phyloP scores from a whole-genome alignment of 108 stramenopile genomes.

The Aureococcus anophagefferens region DNA sequence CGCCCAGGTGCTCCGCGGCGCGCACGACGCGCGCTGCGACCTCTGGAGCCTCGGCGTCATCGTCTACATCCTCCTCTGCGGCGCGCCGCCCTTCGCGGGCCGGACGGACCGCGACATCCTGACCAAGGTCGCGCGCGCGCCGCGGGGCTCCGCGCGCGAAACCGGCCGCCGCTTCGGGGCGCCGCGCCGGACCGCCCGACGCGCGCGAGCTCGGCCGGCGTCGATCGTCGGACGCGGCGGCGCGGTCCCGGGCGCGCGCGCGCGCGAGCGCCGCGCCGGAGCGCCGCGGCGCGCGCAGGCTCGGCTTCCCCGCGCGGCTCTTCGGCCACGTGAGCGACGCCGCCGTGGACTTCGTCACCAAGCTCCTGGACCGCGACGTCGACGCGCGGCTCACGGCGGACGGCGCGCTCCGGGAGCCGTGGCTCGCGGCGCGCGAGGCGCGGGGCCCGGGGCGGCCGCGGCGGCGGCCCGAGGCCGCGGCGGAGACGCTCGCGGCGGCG shows the following conservation, averaged over 20 bases:
- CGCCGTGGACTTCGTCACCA: neutral
- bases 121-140: neutral
- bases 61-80: conserved; percentile 52
- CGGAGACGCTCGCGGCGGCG: too few relatives aligned
- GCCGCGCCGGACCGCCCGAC: too few relatives aligned
- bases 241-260: too few relatives aligned
- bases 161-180: too few relatives aligned
- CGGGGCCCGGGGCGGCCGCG: too few relatives aligned
- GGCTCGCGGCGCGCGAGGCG: neutral
- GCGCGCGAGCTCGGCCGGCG: too few relatives aligned
- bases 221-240: too few relatives aligned
- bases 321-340: neutral
- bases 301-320: neutral
- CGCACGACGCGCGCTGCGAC: conserved; percentile 28
- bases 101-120: neutral
- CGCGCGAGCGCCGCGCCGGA: too few relatives aligned
- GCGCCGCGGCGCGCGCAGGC: too few relatives aligned
- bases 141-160: too few relatives aligned
- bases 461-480: too few relatives aligned
- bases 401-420: neutral
- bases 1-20: neutral
- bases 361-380: neutral
- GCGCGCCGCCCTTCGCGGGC: conserved; percentile 48
- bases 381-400: neutral
- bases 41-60: conserved; percentile 57